Base-by-base conservation (phyloP, 352 stramenopile genomes). In the Phytopythium boreale region DNA sequence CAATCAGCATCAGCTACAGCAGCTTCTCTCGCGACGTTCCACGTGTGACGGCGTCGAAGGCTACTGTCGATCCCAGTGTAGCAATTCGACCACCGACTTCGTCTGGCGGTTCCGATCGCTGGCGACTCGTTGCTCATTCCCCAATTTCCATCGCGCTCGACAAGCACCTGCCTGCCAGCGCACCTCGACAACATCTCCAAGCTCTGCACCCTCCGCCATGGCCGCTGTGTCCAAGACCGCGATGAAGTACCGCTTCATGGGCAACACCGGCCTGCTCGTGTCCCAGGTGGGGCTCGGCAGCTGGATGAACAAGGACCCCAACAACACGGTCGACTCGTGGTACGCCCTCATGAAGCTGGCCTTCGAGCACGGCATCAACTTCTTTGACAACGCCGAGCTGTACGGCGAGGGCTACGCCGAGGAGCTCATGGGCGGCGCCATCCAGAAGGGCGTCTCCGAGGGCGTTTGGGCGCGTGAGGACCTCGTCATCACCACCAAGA, bases 231-330 rank as follows among this genome's bases (percentile, higher is more conserved):
- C 39, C 39, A 46, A 46, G 39, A n/a, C 15, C 39, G 39, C 50
- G 53, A 79, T 82, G 72, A 77, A 78, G 68, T 80, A 80, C 63
- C 68, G 71, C 59, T 76, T 70, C 67, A 62, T 80, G 11, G 73
- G 73, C 44, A 71, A 78, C 68, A 62, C 67, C 0, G 73, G 71
- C 12, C 60, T 79, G 37, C 51, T 79, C 3, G 71, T 79, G 12
- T 79, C 71, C 22, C 61, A 46, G 46, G 61, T 79, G 29, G 76
- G 68, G 47, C 76, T 76, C 61, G 71, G 71, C 59, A 69, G 60
- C 47, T n/a, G 14, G 39, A 17, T 46, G 11, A 14, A 14, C 39
- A 46, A n/a, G 11, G 39, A 46, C 14, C 14, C 15, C 14, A 20
- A 46, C 11, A n/a, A 14, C 39, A 17, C 14, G 39, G 14, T 46